Percentiles rank a stretch among this genome's conserved stretches.
phyloP scores from a whole-genome alignment of 225 moss, liverwort and hornwort species.

The Straminergon stramineum region DNA sequence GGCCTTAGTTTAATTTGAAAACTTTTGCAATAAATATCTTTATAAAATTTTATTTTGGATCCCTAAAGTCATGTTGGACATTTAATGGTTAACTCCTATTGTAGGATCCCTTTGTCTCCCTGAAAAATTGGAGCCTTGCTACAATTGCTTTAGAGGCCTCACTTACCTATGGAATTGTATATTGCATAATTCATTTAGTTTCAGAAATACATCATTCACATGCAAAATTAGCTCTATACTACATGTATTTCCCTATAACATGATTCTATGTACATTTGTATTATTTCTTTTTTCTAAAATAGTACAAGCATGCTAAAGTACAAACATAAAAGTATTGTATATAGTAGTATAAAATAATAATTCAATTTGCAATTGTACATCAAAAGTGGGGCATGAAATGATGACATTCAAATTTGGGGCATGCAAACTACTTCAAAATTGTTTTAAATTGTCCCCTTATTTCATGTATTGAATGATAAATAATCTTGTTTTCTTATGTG shows the following conservation, averaged over 20 bases:
- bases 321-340: background rate
- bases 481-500: background rate
- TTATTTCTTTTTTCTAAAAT: fast-evolving
- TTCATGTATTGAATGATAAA: background rate
- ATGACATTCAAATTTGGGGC: background rate
- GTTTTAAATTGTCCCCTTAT: background rate
- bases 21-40: background rate
- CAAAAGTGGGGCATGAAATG: background rate
- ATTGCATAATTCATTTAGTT: background rate
- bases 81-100: background rate
- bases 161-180: background rate
- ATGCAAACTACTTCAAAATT: background rate
- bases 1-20: background rate
- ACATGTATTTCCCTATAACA: fast-evolving
- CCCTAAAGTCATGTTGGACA: too few relatives aligned
- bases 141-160: background rate
- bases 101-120: background rate
- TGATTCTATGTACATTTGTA: background rate
- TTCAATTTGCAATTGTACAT: background rate
- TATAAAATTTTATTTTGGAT: too few relatives aligned
- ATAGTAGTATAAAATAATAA: background rate
- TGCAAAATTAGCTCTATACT: background rate
- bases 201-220: background rate
- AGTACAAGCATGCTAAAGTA: background rate
- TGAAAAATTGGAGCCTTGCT: background rate